Evolutionary conservation across 345 rosid genomes (phyloP), one percentile per base, ranked within the genome.

Genomic region (Reutealis trisperma): DNA sequence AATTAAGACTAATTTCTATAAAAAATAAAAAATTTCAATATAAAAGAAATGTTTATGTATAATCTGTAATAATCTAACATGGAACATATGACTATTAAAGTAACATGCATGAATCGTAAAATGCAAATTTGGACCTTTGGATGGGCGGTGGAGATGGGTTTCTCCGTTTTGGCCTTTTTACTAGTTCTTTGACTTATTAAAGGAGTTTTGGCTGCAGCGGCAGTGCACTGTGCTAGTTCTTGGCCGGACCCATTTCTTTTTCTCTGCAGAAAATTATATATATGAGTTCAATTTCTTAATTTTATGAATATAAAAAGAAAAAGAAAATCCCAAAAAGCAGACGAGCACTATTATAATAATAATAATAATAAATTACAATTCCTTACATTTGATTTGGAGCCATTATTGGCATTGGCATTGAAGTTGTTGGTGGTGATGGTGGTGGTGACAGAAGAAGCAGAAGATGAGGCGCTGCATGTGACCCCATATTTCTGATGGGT

Each of bases 151-250:
- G 92, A 84, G 25, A 86, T 47, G 75, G 88, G 82, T 66, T 81
- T 90, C 41, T 87, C 89, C 12, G 79, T 76, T 72, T 86, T 87
- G 65, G 77, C 78, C 82, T 83, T 93, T 63, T 88, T 91, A 10
- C 57, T 77, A 12, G 71, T 77, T 84, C 84, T 89, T 21, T 72
- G 84, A 44, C 65, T 82, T 51, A 73, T 62, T 70, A 63, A 82
- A 41, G 77, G 76, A 16, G 71, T 64, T 66, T 34, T 71, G 47
- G 63, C 67, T 37, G 22, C 49, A 59, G 52, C 6, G 24, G 25
- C 51, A 18, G 70, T 25, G 63, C 79, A 13, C 60, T 70, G 75
- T 63, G 12, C 72, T 9, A 65, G 30, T 77, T 70, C 88, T 67
- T 32, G 81, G 57, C 57, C 60, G 18, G 81, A 70, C 60, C 86